Evolutionary conservation across 2,329 filamentous ascomycete species (phyloP), one percentile per base, ranked within the genome.

Genomic region (Zopfia rhizophila): DNA sequence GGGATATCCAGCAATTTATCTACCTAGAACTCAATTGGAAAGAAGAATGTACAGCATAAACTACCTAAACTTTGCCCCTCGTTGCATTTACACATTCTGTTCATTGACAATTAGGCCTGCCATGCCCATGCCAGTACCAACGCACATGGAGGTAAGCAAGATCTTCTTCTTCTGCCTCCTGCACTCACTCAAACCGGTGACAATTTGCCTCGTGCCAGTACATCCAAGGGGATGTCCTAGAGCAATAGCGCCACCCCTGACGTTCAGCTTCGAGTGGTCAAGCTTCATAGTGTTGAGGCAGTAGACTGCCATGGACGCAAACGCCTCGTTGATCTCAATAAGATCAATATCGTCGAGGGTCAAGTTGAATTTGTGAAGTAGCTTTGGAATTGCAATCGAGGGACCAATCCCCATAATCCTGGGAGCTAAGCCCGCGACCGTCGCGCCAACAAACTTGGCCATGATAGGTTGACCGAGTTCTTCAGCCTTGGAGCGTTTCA

Each of bases 241-340:
- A 3, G 90, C 90, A 66, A 94, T 93, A 56, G 90, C 90, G 54
- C 90, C 90, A 59, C 90, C 90, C 49, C 88, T 81, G 18, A 87
- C 82, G 76, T 94, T 94, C 81, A 94, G 83, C 83, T 91, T 93
- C 63, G 81, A 73, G 73, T 82, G 83, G 67, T 89, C 86, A 38
- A 93, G 77, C 56, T 83, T 83, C 38, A 94, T 80, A 56, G 69
- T 75, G 47, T 79, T 72, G 3, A 89, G 77, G 76, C 91, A 96
- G 82, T 97, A 97, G 21, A 97, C 92, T 1, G 91, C 92, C 94
- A 97, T 97, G 39, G 89, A 94, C 16, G 92, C 93, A 66, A 99
- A 99, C 1, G 94, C 94, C 82, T 99, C 94, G 78, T 99, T 99
- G 68, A 99, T 76, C 82, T 97, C 94, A 60, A 93, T 81, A 24